Evolutionary conservation across 257 asterid genomes (phyloP).

Genomic region (Scutellaria baicalensis): DNA sequence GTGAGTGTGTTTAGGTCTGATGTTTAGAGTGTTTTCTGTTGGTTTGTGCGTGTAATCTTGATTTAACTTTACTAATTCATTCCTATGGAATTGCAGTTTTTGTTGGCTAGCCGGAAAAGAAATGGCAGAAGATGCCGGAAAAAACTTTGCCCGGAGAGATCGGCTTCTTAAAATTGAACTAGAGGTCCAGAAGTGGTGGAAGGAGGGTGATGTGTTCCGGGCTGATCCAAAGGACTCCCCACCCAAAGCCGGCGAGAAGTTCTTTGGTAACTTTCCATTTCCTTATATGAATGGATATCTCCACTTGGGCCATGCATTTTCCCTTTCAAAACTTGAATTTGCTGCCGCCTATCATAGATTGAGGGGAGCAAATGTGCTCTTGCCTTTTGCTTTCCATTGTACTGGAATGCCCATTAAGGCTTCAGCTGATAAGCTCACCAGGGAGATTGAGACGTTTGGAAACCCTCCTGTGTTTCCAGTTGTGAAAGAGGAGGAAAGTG

Average conservation of each 20-base stretch:
- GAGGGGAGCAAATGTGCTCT: constrained; percentile 78
- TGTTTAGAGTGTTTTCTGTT: background rate
- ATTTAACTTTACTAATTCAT: background rate
- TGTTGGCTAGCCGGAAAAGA: constrained; percentile 30
- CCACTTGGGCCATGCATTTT: constrained; percentile 89
- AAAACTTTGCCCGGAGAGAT: constrained; percentile 62
- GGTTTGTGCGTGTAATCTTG: background rate
- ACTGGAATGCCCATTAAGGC: constrained; percentile 99
- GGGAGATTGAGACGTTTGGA: constrained; percentile 73
- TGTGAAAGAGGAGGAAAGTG: constrained; percentile 48
- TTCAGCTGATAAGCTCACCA: constrained; percentile 72
- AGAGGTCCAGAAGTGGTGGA: constrained; percentile 64
- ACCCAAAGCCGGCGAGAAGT: constrained; percentile 77
- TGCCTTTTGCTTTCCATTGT: constrained; percentile 90
- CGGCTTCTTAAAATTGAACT: constrained; percentile 52
- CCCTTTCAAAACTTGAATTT: constrained; percentile 83
- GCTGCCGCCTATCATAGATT: constrained; percentile 88
- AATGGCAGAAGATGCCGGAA: constrained; percentile 64
- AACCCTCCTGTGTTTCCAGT: constrained; percentile 78
- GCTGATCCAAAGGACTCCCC: constrained; percentile 58
- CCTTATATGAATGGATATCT: constrained; percentile 95
- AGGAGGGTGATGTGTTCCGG: constrained; percentile 57
- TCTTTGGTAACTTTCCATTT: constrained; percentile 82
- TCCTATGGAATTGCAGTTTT: constrained; percentile 25
- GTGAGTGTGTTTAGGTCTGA: background rate